Percentiles rank a stretch among this genome's conserved stretches.
phyloP scores from a whole-genome alignment of 257 asterid species.

The Fraxinus quadrangulata region DNA sequence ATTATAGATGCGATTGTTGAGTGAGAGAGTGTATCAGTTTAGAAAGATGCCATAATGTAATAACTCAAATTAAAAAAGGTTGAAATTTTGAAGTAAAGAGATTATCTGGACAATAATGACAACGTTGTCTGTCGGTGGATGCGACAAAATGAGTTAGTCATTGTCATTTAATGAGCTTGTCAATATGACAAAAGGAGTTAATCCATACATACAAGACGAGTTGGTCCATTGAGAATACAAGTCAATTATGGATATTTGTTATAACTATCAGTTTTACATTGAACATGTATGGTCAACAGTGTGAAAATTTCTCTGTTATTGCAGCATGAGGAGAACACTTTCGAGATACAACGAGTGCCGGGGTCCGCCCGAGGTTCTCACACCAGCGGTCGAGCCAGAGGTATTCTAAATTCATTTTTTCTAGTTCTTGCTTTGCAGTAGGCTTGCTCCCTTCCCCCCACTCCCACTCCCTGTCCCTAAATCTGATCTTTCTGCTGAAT shows the following conservation, averaged over 20 bases:
- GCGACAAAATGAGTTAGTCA: neutral
- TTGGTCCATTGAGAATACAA: neutral
- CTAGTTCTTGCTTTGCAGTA: neutral
- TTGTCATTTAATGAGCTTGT: neutral
- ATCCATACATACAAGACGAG: neutral
- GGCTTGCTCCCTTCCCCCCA: neutral
- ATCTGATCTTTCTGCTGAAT: neutral
- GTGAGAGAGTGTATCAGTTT: neutral
- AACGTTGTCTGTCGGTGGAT: neutral
- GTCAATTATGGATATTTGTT: neutral
- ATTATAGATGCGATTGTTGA: no score
- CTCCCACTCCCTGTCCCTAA: neutral
- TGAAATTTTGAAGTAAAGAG: neutral
- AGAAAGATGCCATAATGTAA: neutral
- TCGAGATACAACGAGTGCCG: conserved; percentile 30
- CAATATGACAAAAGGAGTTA: neutral
- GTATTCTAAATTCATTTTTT: conserved; percentile 33
- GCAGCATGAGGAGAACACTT: conserved; percentile 61
- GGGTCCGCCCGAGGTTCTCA: conserved; percentile 19
- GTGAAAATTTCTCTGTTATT: neutral
- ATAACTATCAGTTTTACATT: neutral
- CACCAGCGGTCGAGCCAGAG: conserved; percentile 37
- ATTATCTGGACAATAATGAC: neutral
- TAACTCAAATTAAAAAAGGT: neutral
- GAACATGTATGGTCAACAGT: neutral